Evolutionary conservation across 306 rosid species (phyloP).

Genomic region (Quillaja saponaria): DNA sequence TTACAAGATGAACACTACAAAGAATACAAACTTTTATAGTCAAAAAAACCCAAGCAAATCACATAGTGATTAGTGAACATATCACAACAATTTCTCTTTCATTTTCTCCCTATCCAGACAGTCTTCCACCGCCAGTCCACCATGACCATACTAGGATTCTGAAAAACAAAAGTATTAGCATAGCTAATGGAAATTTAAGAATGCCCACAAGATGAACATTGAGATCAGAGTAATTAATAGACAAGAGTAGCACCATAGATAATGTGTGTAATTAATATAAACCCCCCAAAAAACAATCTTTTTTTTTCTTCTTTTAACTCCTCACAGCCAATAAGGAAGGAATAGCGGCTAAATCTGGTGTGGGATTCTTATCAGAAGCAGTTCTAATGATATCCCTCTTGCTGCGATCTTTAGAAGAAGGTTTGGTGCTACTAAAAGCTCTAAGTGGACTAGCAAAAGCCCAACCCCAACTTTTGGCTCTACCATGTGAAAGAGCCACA

Average conservation of each 20-base stretch:
- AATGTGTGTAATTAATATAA: too few species aligned
- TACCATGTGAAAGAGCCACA: constrained; percentile 40
- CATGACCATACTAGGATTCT: constrained; percentile 7
- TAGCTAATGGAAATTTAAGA: constrained; percentile 7
- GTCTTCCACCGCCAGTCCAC: background rate
- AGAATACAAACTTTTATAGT: constrained; percentile 22
- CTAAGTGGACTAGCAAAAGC: constrained; percentile 95
- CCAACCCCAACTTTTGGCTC: constrained; percentile 78
- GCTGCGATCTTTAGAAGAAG: constrained; percentile 47
- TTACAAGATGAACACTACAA: constrained; percentile 8
- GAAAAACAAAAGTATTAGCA: constrained; percentile 27
- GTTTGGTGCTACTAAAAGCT: constrained; percentile 59
- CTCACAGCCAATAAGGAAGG: constrained; percentile 72
- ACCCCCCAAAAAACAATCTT: too few species aligned
- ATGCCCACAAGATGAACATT: constrained; percentile 15
- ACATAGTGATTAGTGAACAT: constrained; percentile 24
- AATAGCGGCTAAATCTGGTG: constrained; percentile 66
- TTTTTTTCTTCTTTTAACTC: background rate
- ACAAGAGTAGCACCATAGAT: too few species aligned
- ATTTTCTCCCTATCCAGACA: constrained; percentile 21
- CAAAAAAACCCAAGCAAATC: constrained; percentile 30
- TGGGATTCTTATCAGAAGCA: constrained; percentile 53
- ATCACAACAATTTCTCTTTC: constrained; percentile 20
- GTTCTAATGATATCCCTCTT: constrained; percentile 51
- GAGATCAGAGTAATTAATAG: constrained; percentile 18